A percentile compares a stretch with the other conserved stretches of the same genome.
Conservation (phyloP, 75 land plant genomes). For the Cupressus sempervirens region DNA sequence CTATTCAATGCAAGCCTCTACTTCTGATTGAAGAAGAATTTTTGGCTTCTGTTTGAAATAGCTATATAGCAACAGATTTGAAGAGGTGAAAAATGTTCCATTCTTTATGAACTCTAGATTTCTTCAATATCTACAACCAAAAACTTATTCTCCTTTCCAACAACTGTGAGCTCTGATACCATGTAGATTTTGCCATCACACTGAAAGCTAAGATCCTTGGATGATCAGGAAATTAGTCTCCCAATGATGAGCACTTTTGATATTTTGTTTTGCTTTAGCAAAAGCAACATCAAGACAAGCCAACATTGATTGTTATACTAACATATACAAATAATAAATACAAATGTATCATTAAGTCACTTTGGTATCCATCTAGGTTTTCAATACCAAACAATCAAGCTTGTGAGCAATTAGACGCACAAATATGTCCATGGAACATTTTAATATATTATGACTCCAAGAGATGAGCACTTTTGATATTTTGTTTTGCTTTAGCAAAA, state of each 20-base stretch:
- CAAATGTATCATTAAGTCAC: not conserved
- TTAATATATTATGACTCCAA: too few species aligned
- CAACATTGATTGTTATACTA: not conserved
- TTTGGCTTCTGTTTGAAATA: too few species aligned
- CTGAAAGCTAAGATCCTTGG: not conserved
- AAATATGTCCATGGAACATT: not conserved
- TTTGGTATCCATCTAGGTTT: not conserved
- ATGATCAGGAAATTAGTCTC: not conserved
- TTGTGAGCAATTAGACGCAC: not conserved
- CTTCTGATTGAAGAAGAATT: too few species aligned
- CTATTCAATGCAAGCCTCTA: too few species aligned
- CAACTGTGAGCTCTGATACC: too few species aligned
- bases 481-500: not conserved
- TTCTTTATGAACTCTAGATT: too few species aligned
- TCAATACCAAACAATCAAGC: not conserved
- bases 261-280: not conserved
- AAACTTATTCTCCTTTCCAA: too few species aligned
- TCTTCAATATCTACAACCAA: too few species aligned
- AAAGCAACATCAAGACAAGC: not conserved
- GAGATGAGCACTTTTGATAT: not conserved
- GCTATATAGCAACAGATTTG: too few species aligned
- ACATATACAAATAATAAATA: not conserved
- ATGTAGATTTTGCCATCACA: too few species aligned
- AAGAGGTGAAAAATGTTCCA: too few species aligned
- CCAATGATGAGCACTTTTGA: not conserved